Percentiles rank a stretch among this genome's conserved stretches.
Evolutionary conservation across 805 yeast species (phyloP).

Genomic region (Cyberlindnera americana): DNA sequence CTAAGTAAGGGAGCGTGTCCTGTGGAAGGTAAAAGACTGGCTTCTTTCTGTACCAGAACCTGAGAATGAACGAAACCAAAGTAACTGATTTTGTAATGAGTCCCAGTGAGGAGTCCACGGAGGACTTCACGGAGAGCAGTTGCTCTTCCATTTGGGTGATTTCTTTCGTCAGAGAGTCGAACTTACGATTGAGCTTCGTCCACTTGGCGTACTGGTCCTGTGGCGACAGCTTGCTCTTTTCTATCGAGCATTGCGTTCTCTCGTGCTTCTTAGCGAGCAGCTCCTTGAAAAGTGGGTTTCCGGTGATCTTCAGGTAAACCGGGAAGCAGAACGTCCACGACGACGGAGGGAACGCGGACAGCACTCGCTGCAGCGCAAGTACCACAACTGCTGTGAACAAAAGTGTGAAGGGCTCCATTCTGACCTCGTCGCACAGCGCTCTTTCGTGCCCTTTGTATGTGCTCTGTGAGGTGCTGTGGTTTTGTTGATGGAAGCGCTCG

Average conservation of each 20-base stretch:
- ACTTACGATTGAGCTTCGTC: conserved; percentile 79
- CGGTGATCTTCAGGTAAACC: conserved; percentile 9
- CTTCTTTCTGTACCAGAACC: conserved; percentile 18
- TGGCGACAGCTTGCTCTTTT: conserved; percentile 65
- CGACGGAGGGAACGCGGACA: conserved; percentile 9
- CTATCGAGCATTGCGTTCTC: conserved; percentile 43
- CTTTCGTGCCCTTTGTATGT: no score
- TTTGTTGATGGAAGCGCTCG: background rate
- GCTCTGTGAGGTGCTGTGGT: background rate
- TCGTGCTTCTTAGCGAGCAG: conserved; percentile 38
- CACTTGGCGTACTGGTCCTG: conserved; percentile 95
- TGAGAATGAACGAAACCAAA: conserved; percentile 4
- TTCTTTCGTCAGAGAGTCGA: conserved; percentile 11
- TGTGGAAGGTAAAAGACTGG: conserved; percentile 14
- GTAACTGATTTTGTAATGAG: conserved; percentile 3
- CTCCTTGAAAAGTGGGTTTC: conserved; percentile 6
- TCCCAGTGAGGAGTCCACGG: conserved; percentile 1
- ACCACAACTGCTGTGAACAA: conserved; percentile 5
- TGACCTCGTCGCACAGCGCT: background rate
- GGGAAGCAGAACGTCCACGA: conserved; percentile 9
- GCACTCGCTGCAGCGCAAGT: conserved; percentile 10
- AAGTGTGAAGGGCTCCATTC: conserved; percentile 13
- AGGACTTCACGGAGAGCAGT: conserved; percentile 2
- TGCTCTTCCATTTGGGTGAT: conserved; percentile 8
- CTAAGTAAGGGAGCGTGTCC: conserved; percentile 10